Percentiles rank a stretch among this genome's conserved stretches.
These are phyloP conservation scores for Ehretia macrophylla DNA, from an alignment of 257 asterid genomes.

Conservation along the genomic window DNA sequence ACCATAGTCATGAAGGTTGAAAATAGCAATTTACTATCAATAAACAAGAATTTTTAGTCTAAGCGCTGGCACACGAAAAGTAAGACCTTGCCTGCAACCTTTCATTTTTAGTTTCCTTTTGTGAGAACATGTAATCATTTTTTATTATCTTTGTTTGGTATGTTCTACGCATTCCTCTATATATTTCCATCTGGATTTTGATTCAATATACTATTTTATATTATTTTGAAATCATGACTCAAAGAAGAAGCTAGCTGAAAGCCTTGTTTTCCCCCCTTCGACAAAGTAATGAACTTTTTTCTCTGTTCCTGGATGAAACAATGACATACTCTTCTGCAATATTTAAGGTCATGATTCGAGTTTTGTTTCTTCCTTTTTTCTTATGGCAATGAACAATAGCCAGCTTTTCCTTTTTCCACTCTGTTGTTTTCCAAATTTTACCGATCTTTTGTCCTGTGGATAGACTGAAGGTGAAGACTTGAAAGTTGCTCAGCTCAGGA, in stretches of 20 bases:
- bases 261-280: conserved; percentile 2
- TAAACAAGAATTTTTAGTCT: too few relatives aligned
- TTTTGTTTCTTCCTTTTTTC: not conserved
- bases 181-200: too few relatives aligned
- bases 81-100: too few relatives aligned
- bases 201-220: too few relatives aligned
- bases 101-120: too few relatives aligned
- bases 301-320: conserved; percentile 59
- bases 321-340: conserved; percentile 87
- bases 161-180: not conserved
- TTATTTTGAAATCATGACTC: not conserved
- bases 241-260: not conserved
- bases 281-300: conserved; percentile 87
- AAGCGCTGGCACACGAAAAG: too few relatives aligned
- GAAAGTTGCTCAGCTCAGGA: conserved; percentile 73
- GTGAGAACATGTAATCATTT: not conserved
- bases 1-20: too few relatives aligned
- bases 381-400: not conserved
- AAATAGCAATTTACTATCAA: too few relatives aligned
- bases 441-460: conserved; percentile 4
- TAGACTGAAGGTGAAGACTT: conserved; percentile 70
- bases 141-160: not conserved
- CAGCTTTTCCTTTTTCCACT: not conserved
- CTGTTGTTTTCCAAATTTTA: not conserved
- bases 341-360: conserved; percentile 51